phyloP scores from a whole-genome alignment of 345 rosid species.

The Lepidium africanum region DNA sequence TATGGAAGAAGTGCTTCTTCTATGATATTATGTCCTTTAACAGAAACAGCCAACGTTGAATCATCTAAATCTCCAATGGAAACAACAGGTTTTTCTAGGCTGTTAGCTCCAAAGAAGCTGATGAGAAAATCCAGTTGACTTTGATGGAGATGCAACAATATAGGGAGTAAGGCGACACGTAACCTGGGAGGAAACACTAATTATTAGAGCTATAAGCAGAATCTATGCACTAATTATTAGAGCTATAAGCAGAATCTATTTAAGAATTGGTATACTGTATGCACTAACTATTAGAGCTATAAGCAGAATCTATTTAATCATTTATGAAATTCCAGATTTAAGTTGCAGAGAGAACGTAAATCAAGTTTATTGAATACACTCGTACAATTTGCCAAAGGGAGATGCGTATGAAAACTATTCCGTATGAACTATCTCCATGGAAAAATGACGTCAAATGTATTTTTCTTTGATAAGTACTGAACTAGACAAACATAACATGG shows the following conservation, averaged over 20 bases:
- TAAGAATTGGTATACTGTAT: conserved; percentile 8
- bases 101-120: conserved; percentile 61
- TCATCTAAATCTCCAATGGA: conserved; percentile 32
- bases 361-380: not conserved
- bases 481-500: not conserved
- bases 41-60: conserved; percentile 27
- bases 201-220: not conserved
- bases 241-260: not conserved
- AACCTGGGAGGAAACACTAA: conserved; percentile 41
- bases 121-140: conserved; percentile 87
- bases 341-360: not conserved
- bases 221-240: not conserved
- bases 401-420: not conserved
- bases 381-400: not conserved
- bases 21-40: conserved; percentile 38
- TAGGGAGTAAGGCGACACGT: conserved; percentile 67
- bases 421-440: not conserved
- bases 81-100: conserved; percentile 38
- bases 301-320: not conserved
- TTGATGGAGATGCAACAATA: conserved; percentile 88
- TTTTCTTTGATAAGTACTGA: not conserved
- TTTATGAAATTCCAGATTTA: conserved; percentile 7
- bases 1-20: conserved; percentile 94
- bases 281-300: not conserved
- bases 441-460: not conserved